These are phyloP conservation scores for Fonsecaea pedrosoi DNA, from an alignment of 2,329 filamentous ascomycete species.

Conservation along the genomic window DNA sequence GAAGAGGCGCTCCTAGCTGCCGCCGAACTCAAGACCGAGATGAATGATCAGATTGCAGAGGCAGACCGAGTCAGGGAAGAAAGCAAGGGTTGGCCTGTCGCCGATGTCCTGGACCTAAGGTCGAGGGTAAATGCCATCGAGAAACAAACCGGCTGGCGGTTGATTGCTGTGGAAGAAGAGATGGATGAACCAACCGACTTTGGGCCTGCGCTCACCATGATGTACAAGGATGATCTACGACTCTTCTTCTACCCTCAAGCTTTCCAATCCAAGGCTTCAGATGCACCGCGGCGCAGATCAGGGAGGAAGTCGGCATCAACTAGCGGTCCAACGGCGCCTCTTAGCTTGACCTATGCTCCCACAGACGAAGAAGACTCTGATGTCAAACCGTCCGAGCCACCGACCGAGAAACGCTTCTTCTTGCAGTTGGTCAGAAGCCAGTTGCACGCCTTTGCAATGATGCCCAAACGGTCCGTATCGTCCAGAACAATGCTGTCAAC, in stretches of 20 bases:
- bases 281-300: slow-evolving; percentile 33
- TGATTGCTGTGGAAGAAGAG: slow-evolving; percentile 47
- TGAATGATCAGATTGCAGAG: slow-evolving; percentile 75
- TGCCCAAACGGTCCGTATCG: slow-evolving; percentile 46
- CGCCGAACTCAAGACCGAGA: slow-evolving; percentile 71
- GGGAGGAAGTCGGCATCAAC: slow-evolving; percentile 40
- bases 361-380: slow-evolving; percentile 35
- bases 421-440: slow-evolving; percentile 51
- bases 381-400: slow-evolving; percentile 36
- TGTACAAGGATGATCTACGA: slow-evolving; percentile 51
- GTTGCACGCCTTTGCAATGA: slow-evolving; percentile 43
- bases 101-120: slow-evolving; percentile 80
- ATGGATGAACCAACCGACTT: slow-evolving; percentile 36
- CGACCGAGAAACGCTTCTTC: slow-evolving; percentile 51
- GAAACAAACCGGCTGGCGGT: slow-evolving; percentile 53
- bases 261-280: slow-evolving; percentile 42
- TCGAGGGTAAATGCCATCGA: slow-evolving; percentile 61
- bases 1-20: slow-evolving; percentile 69
- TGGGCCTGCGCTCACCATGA: slow-evolving; percentile 50
- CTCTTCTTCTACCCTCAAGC: slow-evolving; percentile 52
- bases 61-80: slow-evolving; percentile 85
- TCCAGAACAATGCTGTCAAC: slow-evolving; percentile 51
- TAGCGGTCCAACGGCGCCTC: slow-evolving; percentile 39
- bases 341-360: slow-evolving; percentile 47
- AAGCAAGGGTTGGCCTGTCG: slow-evolving; percentile 84